These are phyloP conservation scores for Schizosaccharomyces cryophilus DNA, from an alignment of 805 yeast genomes.

Conservation along the genomic window DNA sequence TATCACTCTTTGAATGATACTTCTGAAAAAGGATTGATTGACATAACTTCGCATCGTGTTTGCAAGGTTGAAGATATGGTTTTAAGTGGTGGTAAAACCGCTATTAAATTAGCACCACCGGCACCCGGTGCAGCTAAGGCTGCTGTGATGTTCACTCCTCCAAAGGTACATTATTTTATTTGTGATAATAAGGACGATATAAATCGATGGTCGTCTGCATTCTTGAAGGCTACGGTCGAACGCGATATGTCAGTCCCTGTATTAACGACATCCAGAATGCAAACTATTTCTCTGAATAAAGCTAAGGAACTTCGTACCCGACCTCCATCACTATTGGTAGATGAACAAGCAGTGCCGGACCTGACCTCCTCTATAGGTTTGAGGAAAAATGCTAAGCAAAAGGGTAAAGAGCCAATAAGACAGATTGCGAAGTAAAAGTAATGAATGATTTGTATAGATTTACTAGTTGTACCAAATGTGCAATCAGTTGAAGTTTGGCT, in stretches of 20 bases:
- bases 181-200: slow-evolving; percentile 77
- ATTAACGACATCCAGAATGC: slow-evolving; percentile 75
- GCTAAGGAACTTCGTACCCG: slow-evolving; percentile 43
- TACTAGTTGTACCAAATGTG: too few species aligned
- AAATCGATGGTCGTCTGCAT: slow-evolving; percentile 85
- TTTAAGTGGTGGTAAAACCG: slow-evolving; percentile 73
- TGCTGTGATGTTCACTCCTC: slow-evolving; percentile 75
- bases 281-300: slow-evolving; percentile 68
- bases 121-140: slow-evolving; percentile 94
- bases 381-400: background rate
- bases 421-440: too few species aligned
- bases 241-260: slow-evolving; percentile 65
- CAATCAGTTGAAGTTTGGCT: too few species aligned
- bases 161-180: slow-evolving; percentile 85
- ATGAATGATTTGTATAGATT: too few species aligned
- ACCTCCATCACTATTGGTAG: background rate
- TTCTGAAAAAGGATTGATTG: slow-evolving; percentile 77
- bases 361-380: background rate
- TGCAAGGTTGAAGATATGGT: slow-evolving; percentile 76
- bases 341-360: background rate
- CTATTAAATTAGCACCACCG: slow-evolving; percentile 85
- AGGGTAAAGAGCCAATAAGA: background rate
- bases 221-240: slow-evolving; percentile 89
- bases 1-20: slow-evolving; percentile 55
- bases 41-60: slow-evolving; percentile 83